These are phyloP conservation scores for Cytospora paraplurivora DNA, from an alignment of 2,329 filamentous ascomycete genomes.

Conservation along the genomic window DNA sequence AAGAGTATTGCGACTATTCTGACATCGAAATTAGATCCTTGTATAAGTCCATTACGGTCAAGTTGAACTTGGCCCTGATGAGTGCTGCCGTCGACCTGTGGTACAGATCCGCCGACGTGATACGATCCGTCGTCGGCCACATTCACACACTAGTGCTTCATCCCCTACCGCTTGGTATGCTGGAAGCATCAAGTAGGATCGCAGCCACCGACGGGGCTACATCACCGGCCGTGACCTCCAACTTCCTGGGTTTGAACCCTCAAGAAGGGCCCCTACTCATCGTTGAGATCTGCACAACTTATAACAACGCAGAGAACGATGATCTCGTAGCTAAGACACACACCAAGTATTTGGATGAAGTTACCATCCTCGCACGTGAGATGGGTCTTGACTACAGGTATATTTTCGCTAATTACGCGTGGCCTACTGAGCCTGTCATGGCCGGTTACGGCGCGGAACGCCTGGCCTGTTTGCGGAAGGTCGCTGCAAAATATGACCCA, in stretches of 20 bases:
- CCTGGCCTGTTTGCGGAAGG: constrained; percentile 35
- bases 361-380: not conserved
- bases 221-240: not conserved
- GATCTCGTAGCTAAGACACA: not conserved
- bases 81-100: no score
- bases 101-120: not conserved
- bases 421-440: not conserved
- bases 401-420: not conserved
- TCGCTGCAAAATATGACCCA: constrained; percentile 42
- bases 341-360: not conserved
- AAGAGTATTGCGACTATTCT: not conserved
- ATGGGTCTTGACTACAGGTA: not conserved
- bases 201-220: not conserved
- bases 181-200: not conserved
- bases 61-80: no score
- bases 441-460: constrained; percentile 40
- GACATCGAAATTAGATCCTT: not conserved
- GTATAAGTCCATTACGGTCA: no score
- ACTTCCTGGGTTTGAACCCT: not conserved
- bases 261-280: not conserved
- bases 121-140: not conserved
- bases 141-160: not conserved
- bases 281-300: not conserved
- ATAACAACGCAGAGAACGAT: not conserved
- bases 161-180: not conserved